Conservation (phyloP, 441 rosid species). For the Croton laevigatus region DNA sequence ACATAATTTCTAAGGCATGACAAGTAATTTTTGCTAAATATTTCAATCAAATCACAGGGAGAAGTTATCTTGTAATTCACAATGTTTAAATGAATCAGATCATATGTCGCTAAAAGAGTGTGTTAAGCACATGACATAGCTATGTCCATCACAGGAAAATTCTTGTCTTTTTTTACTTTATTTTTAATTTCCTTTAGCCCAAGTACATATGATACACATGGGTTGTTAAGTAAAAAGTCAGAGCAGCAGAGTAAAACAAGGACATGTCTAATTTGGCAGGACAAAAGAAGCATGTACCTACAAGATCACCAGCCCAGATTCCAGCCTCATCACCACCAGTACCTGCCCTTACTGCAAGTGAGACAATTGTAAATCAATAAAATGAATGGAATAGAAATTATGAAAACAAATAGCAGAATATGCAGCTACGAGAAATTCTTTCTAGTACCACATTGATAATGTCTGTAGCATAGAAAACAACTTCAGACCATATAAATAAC, state of each 20-base stretch:
- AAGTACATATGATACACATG: not conserved
- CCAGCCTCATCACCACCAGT: conserved; percentile 99
- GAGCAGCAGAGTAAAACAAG: not conserved
- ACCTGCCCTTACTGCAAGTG: conserved; percentile 85
- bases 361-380: conserved; percentile 17
- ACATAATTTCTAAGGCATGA: not conserved
- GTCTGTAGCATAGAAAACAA: not conserved
- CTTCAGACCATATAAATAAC: not conserved
- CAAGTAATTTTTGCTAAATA: conserved; percentile 1
- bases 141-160: not conserved
- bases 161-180: not conserved
- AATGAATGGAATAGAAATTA: conserved; percentile 9
- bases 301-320: conserved; percentile 99
- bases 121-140: not conserved
- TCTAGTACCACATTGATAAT: not conserved
- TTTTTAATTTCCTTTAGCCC: not conserved
- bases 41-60: conserved; percentile 1
- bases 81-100: not conserved
- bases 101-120: not conserved
- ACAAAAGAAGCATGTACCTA: conserved; percentile 82
- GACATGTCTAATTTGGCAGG: conserved; percentile 27
- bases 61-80: not conserved
- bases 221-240: not conserved
- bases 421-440: not conserved
- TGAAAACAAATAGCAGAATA: conserved; percentile 3